Evolutionary conservation across 164 flowering plant genomes (phyloP), one percentile per base, ranked within the genome.

Genomic region (Macadamia integrifolia): DNA sequence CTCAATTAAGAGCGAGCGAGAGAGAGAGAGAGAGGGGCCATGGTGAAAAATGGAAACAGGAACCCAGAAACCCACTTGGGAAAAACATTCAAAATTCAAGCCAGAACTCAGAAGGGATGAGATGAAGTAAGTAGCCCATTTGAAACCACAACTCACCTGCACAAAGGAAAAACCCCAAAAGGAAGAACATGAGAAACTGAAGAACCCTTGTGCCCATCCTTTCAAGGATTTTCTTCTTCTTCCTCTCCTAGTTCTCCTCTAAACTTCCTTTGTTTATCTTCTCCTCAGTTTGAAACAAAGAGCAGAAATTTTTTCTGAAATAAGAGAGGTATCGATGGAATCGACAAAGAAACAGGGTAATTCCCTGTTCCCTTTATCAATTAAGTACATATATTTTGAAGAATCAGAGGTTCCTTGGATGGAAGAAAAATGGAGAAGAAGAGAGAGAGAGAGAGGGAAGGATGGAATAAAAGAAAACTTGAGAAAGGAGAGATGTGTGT

Each of bases 321-420:
- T 30, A 65, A 68, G 69, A 63, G 69, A 66, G 5, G 5, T 63
- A 76, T 67, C 71, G 63, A 73, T 66, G 73, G 68, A 67, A 48
- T 76, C 75, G 59, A 61, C 72, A 73, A 67, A 69, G 73, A 80
- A 71, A 74, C 50, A 71, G 80, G 72, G 79, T 64, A 72, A 61
- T 60, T 32, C 9, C 50, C 60, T 71, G 70, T 73, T 65, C 53
- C 63, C 49, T 62, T 66, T 35, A 55, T 67, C 58, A 59, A 62
- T 72, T 77, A 70, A 68, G 77, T 73, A 76, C 31, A 77, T 77
- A 74, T 44, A 65, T 58, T 30, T 40, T 58, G 75, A 78, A 76
- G 88, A 82, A 83, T 79, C 85, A 69, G 49, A 77, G 85, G 69
- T 84, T 83, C 75, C 84, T 82, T 83, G 79, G 64, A 58, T 65